Conservation (phyloP, 495 filamentous ascomycete genomes). For the Apiosordaria backusii region DNA sequence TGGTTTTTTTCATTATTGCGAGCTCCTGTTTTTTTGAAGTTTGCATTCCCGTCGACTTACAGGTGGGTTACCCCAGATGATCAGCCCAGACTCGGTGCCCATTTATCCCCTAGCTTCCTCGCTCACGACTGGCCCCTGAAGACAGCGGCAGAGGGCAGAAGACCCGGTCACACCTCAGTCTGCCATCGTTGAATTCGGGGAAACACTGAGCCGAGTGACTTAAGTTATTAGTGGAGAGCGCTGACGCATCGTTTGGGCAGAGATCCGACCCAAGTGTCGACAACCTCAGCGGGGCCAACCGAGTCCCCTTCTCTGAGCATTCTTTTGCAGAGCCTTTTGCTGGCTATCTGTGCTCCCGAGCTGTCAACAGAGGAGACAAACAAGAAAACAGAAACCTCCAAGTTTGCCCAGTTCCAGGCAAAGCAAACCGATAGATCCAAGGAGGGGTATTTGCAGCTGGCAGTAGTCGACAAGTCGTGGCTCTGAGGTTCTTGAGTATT, state of each 20-base stretch:
- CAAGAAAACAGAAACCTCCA: not conserved
- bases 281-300: not conserved
- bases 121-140: not conserved
- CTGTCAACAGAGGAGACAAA: not conserved
- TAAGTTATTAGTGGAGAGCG: conserved; percentile 2
- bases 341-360: not conserved
- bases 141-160: not conserved
- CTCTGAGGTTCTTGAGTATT: conserved; percentile 18
- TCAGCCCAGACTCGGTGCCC: conserved; percentile 13
- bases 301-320: not conserved
- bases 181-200: not conserved
- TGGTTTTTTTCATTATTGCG: not conserved
- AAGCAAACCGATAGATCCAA: not conserved
- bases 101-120: not conserved
- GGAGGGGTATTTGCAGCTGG: conserved; percentile 4
- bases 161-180: not conserved
- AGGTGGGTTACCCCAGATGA: conserved; percentile 24
- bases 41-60: not conserved
- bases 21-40: not conserved
- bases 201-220: not conserved
- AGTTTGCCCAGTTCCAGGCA: not conserved
- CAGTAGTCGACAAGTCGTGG: not conserved
- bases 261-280: conserved; percentile 11
- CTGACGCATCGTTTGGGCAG: conserved; percentile 29
- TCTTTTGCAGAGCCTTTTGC: not conserved